Evolutionary conservation across 352 stramenopile genomes (phyloP), one percentile per base, ranked within the genome.

Genomic region (Thalassiosira delicatula): DNA sequence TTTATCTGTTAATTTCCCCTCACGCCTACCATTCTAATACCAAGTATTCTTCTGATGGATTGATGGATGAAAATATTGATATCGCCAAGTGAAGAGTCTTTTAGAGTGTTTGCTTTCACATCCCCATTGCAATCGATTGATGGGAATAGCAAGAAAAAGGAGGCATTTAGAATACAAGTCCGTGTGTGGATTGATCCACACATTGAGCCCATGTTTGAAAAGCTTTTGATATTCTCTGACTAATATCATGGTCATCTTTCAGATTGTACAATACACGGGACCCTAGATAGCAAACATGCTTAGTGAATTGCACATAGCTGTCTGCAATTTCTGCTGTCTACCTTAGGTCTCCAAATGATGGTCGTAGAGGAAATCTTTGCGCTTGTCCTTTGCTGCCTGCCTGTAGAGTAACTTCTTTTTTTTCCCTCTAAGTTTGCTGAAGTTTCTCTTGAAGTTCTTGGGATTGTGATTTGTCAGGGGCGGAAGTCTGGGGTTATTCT

Each of bases 71-170:
- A 84, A 27, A 30, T 23, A 23, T 84, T 42, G 14, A 84, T 33
- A 51, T 84, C 72, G 0, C 29, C 29, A 12, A 74, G n/a, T n/a
- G 57, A 33, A 7, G 25, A n/a, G 33, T n/a, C 61, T 23, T 61
- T 66, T 37, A 84, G 27, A 14, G 44, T 53, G n/a, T 70, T 70
- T 81, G 21, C 14, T 67, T 66, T 85, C 30, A 27, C 70, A 85
- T 67, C 70, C 70, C 70, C 69, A 81, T 11, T 81, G 44, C 25
- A 85, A 62, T 23, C 71, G 32, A 37, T 76, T 85, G 49, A 70
- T 29, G 1, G 53, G 46, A 21, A 81, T 76, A 21, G 70, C 37
- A 62, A 62, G 21, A 62, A 32, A 33, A 62, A 25, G n/a, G 30
- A 19, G n/a, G n/a, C n/a, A 62, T 32, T 62, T 62, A 17, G 21